Evolutionary conservation across 257 asterid genomes (phyloP).

Genomic region (Solanum stenotomum): DNA sequence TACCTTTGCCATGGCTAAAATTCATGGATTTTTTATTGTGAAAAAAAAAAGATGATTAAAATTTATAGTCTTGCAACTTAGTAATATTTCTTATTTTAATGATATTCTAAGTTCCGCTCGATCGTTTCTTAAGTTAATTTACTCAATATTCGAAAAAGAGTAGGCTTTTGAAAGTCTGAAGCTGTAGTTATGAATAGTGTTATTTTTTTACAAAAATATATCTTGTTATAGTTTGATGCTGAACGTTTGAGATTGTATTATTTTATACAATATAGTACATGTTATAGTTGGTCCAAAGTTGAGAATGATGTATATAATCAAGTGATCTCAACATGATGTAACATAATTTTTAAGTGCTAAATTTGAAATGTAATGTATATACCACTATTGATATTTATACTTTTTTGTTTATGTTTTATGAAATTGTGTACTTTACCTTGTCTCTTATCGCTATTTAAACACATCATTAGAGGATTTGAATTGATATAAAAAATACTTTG

Average conservation of each 20-base stretch:
- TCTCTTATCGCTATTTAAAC: no score
- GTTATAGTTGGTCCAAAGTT: not conserved
- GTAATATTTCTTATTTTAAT: not conserved
- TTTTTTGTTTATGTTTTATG: no score
- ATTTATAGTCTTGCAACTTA: not conserved
- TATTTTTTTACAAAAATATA: not conserved
- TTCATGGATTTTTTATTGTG: conserved; percentile 52
- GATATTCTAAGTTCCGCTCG: not conserved
- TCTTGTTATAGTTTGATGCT: not conserved
- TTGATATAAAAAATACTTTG: no score
- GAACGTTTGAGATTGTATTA: not conserved
- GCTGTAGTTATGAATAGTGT: not conserved
- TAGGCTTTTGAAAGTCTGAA: not conserved
- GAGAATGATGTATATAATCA: no score
- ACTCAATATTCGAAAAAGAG: not conserved
- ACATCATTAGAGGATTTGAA: no score
- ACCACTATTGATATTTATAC: no score
- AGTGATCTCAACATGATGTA: no score
- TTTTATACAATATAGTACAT: not conserved
- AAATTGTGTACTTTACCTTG: no score
- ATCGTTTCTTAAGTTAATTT: not conserved
- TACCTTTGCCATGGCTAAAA: conserved; percentile 42
- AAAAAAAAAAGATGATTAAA: not conserved
- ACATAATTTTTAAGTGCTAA: no score
- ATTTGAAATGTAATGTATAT: no score